These are phyloP conservation scores for Sporisorium exsertum DNA, from an alignment of 1,284 basidiomycete genomes.

Conservation along the genomic window DNA sequence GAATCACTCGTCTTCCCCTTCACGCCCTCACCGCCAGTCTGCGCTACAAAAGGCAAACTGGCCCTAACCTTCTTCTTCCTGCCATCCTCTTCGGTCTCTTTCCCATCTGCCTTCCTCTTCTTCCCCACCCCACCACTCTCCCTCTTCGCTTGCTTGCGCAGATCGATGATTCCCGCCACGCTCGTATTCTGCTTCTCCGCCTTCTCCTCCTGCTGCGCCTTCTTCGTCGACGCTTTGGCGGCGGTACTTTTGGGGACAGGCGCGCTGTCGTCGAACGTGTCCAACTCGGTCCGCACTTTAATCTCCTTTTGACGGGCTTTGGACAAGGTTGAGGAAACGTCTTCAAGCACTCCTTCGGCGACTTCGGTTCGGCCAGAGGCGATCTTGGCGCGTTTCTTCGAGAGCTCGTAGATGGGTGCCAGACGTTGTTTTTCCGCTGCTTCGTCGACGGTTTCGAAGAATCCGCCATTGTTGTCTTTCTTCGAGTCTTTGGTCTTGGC, in stretches of 20 bases:
- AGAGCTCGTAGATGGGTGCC: conserved; percentile 41
- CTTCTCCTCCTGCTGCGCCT: conserved; percentile 10
- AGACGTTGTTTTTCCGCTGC: conserved; percentile 33
- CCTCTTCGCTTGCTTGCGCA: conserved; percentile 27
- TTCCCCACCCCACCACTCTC: conserved; percentile 15
- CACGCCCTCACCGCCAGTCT: neutral
- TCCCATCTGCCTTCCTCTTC: conserved; percentile 11
- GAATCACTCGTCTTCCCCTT: neutral
- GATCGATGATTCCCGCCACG: conserved; percentile 34
- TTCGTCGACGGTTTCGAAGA: conserved; percentile 46
- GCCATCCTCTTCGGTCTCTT: neutral
- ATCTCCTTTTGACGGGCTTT: conserved; percentile 31
- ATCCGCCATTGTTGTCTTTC: conserved; percentile 9
- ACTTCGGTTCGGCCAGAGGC: conserved; percentile 39
- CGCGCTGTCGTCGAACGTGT: conserved; percentile 25
- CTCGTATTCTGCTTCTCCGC: conserved; percentile 28
- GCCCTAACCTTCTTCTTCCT: conserved; percentile 26
- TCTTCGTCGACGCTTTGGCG: conserved; percentile 4
- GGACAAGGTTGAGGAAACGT: conserved; percentile 15
- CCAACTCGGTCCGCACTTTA: conserved; percentile 22
- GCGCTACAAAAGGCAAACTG: conserved; percentile 20
- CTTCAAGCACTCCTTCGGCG: conserved; percentile 44
- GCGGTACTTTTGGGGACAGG: neutral
- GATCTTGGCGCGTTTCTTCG: conserved; percentile 41
- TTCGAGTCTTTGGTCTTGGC: neutral